Conservation (phyloP, 768 basidiomycete species). For the Chiua virens region DNA sequence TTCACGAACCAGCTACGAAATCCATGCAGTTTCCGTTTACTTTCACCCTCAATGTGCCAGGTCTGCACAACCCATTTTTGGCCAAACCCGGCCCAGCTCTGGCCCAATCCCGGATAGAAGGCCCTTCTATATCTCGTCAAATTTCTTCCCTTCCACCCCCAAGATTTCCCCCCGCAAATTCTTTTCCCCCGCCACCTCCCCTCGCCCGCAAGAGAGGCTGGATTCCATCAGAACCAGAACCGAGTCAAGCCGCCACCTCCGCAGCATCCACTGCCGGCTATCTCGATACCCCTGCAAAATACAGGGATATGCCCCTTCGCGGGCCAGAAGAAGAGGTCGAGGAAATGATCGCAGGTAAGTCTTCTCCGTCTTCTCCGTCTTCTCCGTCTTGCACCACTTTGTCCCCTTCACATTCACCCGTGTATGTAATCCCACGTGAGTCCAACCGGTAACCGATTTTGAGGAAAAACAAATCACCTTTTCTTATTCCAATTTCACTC, state of each 20-base stretch:
- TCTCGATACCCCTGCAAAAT: slow-evolving; percentile 68
- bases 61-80: slow-evolving; percentile 66
- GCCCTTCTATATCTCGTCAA: slow-evolving; percentile 24
- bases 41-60: slow-evolving; percentile 65
- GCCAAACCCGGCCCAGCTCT: slow-evolving; percentile 17
- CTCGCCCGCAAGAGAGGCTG: slow-evolving; percentile 67
- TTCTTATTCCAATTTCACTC: slow-evolving; percentile 7
- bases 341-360: slow-evolving; percentile 46
- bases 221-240: slow-evolving; percentile 62
- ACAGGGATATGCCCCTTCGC: slow-evolving; percentile 39
- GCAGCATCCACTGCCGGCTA: slow-evolving; percentile 60
- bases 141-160: slow-evolving; percentile 16
- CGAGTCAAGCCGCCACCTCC: slow-evolving; percentile 51
- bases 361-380: slow-evolving; percentile 12
- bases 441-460: slow-evolving; percentile 11
- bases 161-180: slow-evolving; percentile 10
- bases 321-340: slow-evolving; percentile 42
- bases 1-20: slow-evolving; percentile 29
- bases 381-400: slow-evolving; percentile 24
- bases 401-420: slow-evolving; percentile 9
- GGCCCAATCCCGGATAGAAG: slow-evolving; percentile 25
- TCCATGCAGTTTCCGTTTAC: slow-evolving; percentile 67
- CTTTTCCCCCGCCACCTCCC: slow-evolving; percentile 37
- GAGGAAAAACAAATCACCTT: slow-evolving; percentile 16
- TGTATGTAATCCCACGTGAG: slow-evolving; percentile 17